Conservation (phyloP, 1,284 basidiomycete species). For the Ustilago vetiveriae region DNA sequence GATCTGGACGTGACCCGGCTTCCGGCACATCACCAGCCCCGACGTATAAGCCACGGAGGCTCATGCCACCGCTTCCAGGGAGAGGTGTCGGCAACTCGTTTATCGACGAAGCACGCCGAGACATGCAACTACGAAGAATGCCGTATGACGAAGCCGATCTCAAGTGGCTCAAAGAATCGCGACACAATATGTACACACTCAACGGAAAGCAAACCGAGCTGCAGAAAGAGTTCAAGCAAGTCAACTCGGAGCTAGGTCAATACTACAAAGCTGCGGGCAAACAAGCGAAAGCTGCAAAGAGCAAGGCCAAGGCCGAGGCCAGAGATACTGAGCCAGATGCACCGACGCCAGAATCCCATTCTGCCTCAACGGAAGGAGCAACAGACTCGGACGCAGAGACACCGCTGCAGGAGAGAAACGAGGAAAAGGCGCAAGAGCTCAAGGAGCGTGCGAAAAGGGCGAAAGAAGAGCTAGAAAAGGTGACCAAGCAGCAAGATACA, state of each 20-base stretch:
- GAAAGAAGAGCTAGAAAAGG: slow-evolving; percentile 19
- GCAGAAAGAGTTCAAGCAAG: slow-evolving; percentile 14
- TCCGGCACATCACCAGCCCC: background rate
- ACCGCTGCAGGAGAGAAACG: background rate
- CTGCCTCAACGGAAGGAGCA: too few species aligned
- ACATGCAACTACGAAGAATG: slow-evolving; percentile 38
- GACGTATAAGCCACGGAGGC: slow-evolving; percentile 13
- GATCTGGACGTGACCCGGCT: background rate
- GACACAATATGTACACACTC: slow-evolving; percentile 2
- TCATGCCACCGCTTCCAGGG: slow-evolving; percentile 2
- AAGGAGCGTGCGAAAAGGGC: slow-evolving; percentile 5
- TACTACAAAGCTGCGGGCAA: background rate
- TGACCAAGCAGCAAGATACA: slow-evolving; percentile 18
- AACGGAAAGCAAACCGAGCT: slow-evolving; percentile 11
- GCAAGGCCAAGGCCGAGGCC: slow-evolving; percentile 6
- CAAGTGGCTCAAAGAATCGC: slow-evolving; percentile 20
- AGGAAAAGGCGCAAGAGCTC: slow-evolving; percentile 8
- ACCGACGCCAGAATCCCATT: too few species aligned
- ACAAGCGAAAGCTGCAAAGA: background rate
- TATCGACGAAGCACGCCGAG: slow-evolving; percentile 30
- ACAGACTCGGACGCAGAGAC: background rate
- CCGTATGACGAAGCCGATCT: slow-evolving; percentile 13
- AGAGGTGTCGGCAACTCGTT: slow-evolving; percentile 14
- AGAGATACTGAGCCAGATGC: background rate
- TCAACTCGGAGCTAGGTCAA: slow-evolving; percentile 5